Evolutionary conservation across 148 eudicot genomes (phyloP), one percentile per base, ranked within the genome.

Genomic region (Limonium bicolor): DNA sequence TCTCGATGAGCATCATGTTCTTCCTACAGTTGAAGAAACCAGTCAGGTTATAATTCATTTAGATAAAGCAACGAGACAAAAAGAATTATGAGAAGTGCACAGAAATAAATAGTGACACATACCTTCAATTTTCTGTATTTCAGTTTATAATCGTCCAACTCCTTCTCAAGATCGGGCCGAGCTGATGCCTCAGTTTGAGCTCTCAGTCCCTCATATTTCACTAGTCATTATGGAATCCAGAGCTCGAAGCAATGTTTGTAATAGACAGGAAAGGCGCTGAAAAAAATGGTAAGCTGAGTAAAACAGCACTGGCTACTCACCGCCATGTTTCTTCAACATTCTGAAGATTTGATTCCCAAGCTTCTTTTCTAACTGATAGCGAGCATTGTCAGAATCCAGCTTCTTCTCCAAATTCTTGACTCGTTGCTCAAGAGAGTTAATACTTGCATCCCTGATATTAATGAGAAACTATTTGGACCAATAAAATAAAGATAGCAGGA

Each of bases 241-340:
- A n/a, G n/a, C n/a, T n/a, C n/a, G n/a, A n/a, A n/a, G n/a, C n/a
- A n/a, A n/a, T n/a, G n/a, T n/a, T n/a, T n/a, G n/a, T n/a, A n/a
- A n/a, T n/a, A n/a, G n/a, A n/a, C n/a, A n/a, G n/a, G n/a, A n/a
- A n/a, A n/a, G n/a, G n/a, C n/a, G n/a, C n/a, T 16, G 9, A 16
- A 21, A 34, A 23, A 50, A 20, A 44, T 4, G 22, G 23, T 26
- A 35, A 27, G 20, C 18, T 38, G 42, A n/a, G 1, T 12, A 38
- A 2, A 15, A 20, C 16, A 36, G 34, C 31, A 48, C n/a, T 23
- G 7, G 27, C 26, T 43, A 17, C 44, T 58, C 76, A 92, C 99
- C 57, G 68, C 99, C 99, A 92, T 33, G 94, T 69, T 67, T 86
- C 77, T 71, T 92, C 95, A 55, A 85, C 47, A 59, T 85, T 78